Conservation (phyloP, 2,329 filamentous ascomycete species). For the Pseudocercospora fuligena region DNA sequence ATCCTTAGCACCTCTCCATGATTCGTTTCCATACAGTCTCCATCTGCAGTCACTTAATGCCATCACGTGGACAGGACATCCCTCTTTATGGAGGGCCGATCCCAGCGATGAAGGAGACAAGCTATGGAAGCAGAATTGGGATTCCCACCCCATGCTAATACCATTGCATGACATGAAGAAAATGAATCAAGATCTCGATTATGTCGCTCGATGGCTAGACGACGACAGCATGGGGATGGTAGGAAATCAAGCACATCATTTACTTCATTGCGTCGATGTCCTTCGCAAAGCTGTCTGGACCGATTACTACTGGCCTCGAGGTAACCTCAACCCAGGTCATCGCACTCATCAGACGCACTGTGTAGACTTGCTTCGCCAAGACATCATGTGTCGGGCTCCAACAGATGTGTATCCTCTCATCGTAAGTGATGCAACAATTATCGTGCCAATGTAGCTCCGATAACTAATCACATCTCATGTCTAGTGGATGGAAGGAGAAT, state of each 20-base stretch:
- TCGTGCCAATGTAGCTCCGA: too few relatives aligned
- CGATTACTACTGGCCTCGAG: not conserved
- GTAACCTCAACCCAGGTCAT: not conserved
- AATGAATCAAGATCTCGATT: not conserved
- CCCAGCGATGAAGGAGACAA: not conserved
- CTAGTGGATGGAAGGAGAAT: slow-evolving; percentile 4
- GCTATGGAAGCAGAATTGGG: not conserved
- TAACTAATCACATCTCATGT: too few relatives aligned
- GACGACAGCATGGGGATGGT: not conserved
- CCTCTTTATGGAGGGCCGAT: not conserved
- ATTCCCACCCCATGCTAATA: not conserved
- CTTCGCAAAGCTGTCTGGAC: slow-evolving; percentile 3
- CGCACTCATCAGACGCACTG: slow-evolving; percentile 3
- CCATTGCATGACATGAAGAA: not conserved
- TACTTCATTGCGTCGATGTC: not conserved
- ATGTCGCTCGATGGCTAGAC: not conserved
- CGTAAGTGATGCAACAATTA: too few relatives aligned
- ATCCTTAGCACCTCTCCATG: not conserved
- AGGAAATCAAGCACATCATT: not conserved
- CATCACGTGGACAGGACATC: not conserved
- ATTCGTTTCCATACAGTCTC: not conserved
- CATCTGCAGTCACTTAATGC: not conserved
- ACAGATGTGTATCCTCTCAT: not conserved
- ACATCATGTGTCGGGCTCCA: not conserved
- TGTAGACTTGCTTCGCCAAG: not conserved